Evolutionary conservation across 176 grass and related monocot genomes (phyloP), one percentile per base, ranked within the genome.

Genomic region (Cenchrus purpureus): DNA sequence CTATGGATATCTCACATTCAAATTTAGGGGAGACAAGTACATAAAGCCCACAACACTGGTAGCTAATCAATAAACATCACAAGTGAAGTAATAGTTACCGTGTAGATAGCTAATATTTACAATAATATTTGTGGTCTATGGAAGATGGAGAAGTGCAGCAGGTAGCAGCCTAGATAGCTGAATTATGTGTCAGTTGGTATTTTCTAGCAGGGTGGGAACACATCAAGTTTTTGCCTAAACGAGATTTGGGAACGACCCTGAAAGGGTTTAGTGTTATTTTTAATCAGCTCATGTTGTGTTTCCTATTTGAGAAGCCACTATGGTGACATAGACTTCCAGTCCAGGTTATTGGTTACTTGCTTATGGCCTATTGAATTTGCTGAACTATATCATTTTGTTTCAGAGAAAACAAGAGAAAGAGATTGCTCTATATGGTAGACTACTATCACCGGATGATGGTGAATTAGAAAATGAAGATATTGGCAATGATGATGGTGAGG

Each of bases 351-450:
- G 72, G 34, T 34, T 34, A 34, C 34, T 34, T 1, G 34, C 34
- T 3, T 34, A 44, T 71, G 68, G 22, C 17, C 53, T 70, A 5
- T 63, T 66, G 56, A 20, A 71, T 84, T 87, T 88, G 29, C 68
- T 85, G 20, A 50, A 11, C 74, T 20, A 42, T 80, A 10, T 75
- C 32, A 74, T 91, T 88, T 85, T 86, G 55, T 48, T 92, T 16
- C 88, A 99, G 97, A 94, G 97, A 64, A 99, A 99, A 89, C 56
- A 88, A 99, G 93, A 96, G 76, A 98, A 69, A 82, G 91, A 99
- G 81, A 84, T 96, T 65, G 90, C 88, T 81, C 19, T 99, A 12
- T 94, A 96, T 51, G 93, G 97, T 37, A 88, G 87, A 94, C 75
- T 99, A 16, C 44, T 82, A 29, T 92, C 93, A 63, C 84, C 83